Conservation (phyloP, 768 basidiomycete species). For the Calocybe gangraenosa region DNA sequence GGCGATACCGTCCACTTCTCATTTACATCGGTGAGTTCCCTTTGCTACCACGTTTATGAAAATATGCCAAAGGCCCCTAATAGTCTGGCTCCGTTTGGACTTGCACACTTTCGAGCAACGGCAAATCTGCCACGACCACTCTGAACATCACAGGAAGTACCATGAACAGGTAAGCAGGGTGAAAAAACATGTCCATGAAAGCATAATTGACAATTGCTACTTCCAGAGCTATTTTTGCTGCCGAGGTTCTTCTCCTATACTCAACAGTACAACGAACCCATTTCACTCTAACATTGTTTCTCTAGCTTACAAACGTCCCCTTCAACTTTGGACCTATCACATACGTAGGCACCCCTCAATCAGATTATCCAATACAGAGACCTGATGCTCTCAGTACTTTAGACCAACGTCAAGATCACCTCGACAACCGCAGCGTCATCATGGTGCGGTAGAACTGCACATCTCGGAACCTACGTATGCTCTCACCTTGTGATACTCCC, state of each 20-base stretch:
- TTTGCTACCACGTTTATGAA: not conserved
- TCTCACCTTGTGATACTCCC: not conserved
- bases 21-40: constrained; percentile 14
- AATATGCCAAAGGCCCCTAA: too few relatives aligned
- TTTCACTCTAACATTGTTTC: not conserved
- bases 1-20: constrained; percentile 23
- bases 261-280: not conserved
- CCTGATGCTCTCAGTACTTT: not conserved
- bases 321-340: constrained; percentile 24
- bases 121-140: constrained; percentile 19
- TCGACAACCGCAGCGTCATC: constrained; percentile 22
- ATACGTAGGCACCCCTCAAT: constrained; percentile 11
- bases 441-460: constrained; percentile 21
- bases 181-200: not conserved
- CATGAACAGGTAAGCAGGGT: constrained; percentile 19
- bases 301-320: constrained; percentile 19
- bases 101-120: constrained; percentile 21
- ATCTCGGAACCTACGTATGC: constrained; percentile 23
- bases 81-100: constrained; percentile 23
- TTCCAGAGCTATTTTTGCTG: constrained; percentile 22
- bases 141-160: constrained; percentile 22
- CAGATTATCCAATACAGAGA: too few relatives aligned
- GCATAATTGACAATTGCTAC: not conserved
- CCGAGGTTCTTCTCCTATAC: constrained; percentile 15
- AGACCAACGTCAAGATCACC: constrained; percentile 23